Evolutionary conservation across 768 basidiomycete species (phyloP).

Genomic region (Rhodotorula kratochvilovae): DNA sequence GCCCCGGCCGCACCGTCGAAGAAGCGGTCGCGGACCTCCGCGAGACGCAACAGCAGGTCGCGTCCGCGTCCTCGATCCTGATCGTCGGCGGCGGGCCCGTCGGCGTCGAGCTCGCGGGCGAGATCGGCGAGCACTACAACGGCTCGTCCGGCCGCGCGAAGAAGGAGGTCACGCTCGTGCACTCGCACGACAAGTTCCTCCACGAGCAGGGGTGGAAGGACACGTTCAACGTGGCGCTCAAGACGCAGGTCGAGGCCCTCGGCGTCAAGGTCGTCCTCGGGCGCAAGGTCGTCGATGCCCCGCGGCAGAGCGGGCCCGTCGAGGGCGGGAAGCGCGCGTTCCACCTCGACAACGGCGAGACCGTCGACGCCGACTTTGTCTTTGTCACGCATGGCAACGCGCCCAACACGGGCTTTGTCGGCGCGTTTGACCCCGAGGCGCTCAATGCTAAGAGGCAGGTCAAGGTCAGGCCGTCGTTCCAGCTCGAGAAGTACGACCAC

Average conservation of each 20-base stretch:
- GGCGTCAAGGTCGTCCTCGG: constrained; percentile 17
- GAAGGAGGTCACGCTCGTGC: constrained; percentile 40
- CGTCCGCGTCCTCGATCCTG: constrained; percentile 17
- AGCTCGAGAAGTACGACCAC: not conserved
- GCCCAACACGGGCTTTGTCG: constrained; percentile 9
- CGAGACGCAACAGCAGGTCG: constrained; percentile 10
- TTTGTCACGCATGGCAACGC: constrained; percentile 26
- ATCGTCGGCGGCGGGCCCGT: constrained; percentile 39
- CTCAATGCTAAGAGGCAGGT: constrained; percentile 4
- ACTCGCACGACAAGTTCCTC: constrained; percentile 24
- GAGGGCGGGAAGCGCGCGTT: constrained; percentile 5
- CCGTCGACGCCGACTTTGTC: constrained; percentile 28
- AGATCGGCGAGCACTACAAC: constrained; percentile 28
- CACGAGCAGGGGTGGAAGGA: constrained; percentile 14
- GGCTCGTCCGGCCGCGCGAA: not conserved
- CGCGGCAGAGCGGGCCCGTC: constrained; percentile 8
- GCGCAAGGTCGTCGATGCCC: constrained; percentile 2
- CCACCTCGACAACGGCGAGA: constrained; percentile 5
- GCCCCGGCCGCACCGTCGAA: constrained; percentile 1
- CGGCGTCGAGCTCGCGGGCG: constrained; percentile 42
- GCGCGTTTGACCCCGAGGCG: constrained; percentile 1
- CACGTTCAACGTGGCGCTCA: constrained; percentile 4
- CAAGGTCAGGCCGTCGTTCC: constrained; percentile 17
- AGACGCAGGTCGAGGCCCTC: constrained; percentile 8
- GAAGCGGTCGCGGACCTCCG: constrained; percentile 22